Evolutionary conservation across 768 basidiomycete genomes (phyloP).

Genomic region (Boletales sp.): DNA sequence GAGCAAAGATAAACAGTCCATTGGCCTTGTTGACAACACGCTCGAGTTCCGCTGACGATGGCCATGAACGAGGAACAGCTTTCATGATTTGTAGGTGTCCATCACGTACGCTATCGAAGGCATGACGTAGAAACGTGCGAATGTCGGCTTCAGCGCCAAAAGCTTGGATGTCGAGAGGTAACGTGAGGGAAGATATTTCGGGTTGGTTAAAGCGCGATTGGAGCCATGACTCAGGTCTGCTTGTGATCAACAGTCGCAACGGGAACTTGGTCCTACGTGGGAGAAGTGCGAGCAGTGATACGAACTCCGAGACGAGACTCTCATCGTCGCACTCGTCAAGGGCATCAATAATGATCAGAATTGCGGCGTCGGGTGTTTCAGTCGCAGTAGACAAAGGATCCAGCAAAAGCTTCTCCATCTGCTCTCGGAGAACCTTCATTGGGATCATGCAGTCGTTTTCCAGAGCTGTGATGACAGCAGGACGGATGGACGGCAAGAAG

Average conservation of each 20-base stretch:
- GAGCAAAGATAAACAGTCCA: slow-evolving; percentile 26
- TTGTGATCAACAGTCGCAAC: slow-evolving; percentile 24
- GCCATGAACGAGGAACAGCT: slow-evolving; percentile 15
- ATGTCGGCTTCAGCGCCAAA: slow-evolving; percentile 23
- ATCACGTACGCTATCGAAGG: slow-evolving; percentile 3
- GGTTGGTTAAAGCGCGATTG: slow-evolving; percentile 15
- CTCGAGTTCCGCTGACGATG: slow-evolving; percentile 19
- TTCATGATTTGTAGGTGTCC: slow-evolving; percentile 13
- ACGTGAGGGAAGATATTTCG: slow-evolving; percentile 6
- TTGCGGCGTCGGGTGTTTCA: background rate
- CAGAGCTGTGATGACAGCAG: slow-evolving; percentile 12
- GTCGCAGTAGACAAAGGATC: slow-evolving; percentile 13
- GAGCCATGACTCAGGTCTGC: slow-evolving; percentile 16
- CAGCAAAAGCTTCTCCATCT: slow-evolving; percentile 20
- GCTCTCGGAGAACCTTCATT: slow-evolving; percentile 19
- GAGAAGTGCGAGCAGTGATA: slow-evolving; percentile 18
- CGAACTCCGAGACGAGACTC: slow-evolving; percentile 19
- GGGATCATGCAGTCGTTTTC: slow-evolving; percentile 19
- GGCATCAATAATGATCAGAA: slow-evolving; percentile 19
- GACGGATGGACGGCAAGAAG: slow-evolving; percentile 12
- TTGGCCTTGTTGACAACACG: slow-evolving; percentile 15
- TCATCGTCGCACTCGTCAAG: slow-evolving; percentile 24
- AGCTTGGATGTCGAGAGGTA: slow-evolving; percentile 15
- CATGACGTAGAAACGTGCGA: slow-evolving; percentile 13
- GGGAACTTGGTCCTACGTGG: slow-evolving; percentile 10